These are phyloP conservation scores for Sanghuangporus weigelae DNA, from an alignment of 1,284 basidiomycete genomes.

Conservation along the genomic window DNA sequence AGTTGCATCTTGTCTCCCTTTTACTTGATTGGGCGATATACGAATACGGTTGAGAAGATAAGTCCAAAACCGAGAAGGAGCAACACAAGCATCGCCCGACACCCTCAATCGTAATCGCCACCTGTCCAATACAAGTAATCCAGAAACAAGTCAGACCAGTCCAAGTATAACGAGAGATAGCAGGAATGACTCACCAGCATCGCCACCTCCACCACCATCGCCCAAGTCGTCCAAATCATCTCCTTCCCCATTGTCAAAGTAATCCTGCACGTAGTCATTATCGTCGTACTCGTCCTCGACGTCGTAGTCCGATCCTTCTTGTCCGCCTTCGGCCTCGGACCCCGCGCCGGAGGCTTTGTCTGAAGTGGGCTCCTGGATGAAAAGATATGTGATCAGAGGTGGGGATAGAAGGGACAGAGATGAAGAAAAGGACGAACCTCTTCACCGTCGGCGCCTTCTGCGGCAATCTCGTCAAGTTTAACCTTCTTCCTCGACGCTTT, in stretches of 20 bases:
- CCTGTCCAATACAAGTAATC: neutral
- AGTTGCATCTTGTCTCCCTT: too few relatives aligned
- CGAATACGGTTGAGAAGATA: too few relatives aligned
- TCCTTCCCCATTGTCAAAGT: conserved; percentile 80
- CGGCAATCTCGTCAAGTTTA: conserved; percentile 57
- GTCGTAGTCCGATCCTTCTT: conserved; percentile 62
- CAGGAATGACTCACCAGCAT: conserved; percentile 35
- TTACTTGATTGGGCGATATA: too few relatives aligned
- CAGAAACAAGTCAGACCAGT: neutral
- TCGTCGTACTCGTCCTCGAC: conserved; percentile 76
- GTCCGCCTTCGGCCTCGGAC: conserved; percentile 49
- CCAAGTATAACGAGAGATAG: neutral
- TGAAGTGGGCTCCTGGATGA: conserved; percentile 55
- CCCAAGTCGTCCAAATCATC: conserved; percentile 73
- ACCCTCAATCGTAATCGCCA: conserved; percentile 4
- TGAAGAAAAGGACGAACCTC: conserved; percentile 33
- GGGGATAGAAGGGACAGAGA: conserved; percentile 8
- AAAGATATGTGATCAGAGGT: neutral
- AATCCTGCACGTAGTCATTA: conserved; percentile 81
- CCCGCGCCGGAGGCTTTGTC: conserved; percentile 60
- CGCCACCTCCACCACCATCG: conserved; percentile 58
- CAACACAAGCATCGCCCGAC: too few relatives aligned
- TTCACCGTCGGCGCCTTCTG: conserved; percentile 50
- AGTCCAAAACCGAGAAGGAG: too few relatives aligned
- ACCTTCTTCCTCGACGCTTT: conserved; percentile 38